Evolutionary conservation across 1,139 yeast species (phyloP).

Genomic region (Taphrina betulina): DNA sequence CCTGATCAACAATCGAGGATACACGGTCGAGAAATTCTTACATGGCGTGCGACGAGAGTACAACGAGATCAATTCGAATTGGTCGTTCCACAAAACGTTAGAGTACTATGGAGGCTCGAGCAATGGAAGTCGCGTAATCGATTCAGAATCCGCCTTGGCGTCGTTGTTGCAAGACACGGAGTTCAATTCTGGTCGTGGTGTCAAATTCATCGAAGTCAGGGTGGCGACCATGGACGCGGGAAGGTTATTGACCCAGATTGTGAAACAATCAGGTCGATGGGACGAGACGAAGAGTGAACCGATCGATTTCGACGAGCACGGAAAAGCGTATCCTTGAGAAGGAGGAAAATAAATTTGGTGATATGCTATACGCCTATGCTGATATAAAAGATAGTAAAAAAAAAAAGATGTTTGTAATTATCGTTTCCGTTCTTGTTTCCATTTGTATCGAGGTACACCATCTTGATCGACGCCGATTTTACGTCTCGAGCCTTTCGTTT

Average conservation of each 20-base stretch:
- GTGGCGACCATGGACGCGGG: constrained; percentile 3
- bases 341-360: no score
- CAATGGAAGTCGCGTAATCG: not conserved
- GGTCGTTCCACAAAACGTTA: constrained; percentile 74
- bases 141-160: not conserved
- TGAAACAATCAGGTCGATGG: not conserved
- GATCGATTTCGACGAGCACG: constrained; percentile 1
- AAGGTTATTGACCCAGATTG: constrained; percentile 10
- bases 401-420: no score
- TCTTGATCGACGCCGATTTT: constrained; percentile 33
- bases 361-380: no score
- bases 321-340: constrained; percentile 5
- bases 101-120: constrained; percentile 56
- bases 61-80: constrained; percentile 72
- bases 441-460: constrained; percentile 34
- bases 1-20: constrained; percentile 68
- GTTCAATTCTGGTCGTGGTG: not conserved
- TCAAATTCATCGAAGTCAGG: constrained; percentile 10
- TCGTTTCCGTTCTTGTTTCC: constrained; percentile 36
- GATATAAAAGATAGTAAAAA: no score
- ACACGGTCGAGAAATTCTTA: constrained; percentile 55
- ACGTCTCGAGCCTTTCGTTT: constrained; percentile 34
- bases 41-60: constrained; percentile 72
- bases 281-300: not conserved
- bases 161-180: constrained; percentile 4